Evolutionary conservation across 306 rosid genomes (phyloP), one percentile per base, ranked within the genome.

Genomic region (Casuarina cunninghamiana): DNA sequence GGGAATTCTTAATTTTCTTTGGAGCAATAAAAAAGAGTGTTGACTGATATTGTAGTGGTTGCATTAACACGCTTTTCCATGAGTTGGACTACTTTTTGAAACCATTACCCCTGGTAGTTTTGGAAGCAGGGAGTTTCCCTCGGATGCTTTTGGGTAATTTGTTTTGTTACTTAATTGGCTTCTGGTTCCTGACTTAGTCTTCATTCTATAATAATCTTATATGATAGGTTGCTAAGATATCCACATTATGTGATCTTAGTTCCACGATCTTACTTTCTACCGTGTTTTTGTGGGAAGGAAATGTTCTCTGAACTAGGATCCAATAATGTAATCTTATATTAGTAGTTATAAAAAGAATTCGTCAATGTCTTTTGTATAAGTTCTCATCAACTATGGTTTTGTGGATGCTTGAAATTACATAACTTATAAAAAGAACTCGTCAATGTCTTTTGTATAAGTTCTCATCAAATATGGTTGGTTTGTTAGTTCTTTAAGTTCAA

Each of bases 401-500:
- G 50, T 11, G 2, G 50, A 46, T 46, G 50, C 12, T 46, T 46
- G 10, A 57, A 26, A 26, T 26, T 0, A 57, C 39, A 19, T 19
- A 21, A 32, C 32, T 19, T 19, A 57, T 46, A 57, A 26, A 26
- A 26, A 26, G 32, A 26, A 26, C 32, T 0, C 32, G 32, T 26
- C 32, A 26, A 26, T 26, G 32, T 26, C 32, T 26, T 26, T 26
- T 26, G 32, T 26, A 26, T 26, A 26, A 26, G 32, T 26, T 26
- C 32, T 26, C 32, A 26, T 26, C 32, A 26, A 26, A 26, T 75
- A 70, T 10, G 57, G 37, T 53, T 73, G 37, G 35, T 26, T 43
- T 17, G 42, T 15, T 62, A 42, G 62, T 72, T 65, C 61, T 77
- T 44, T 55, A 39, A 19, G 60, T 51, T 55, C 74, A 76, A 42